A percentile compares a stretch with the other conserved stretches of the same genome.
phyloP scores from a whole-genome alignment of 768 basidiomycete species.

The Phanerochaete sordida region DNA sequence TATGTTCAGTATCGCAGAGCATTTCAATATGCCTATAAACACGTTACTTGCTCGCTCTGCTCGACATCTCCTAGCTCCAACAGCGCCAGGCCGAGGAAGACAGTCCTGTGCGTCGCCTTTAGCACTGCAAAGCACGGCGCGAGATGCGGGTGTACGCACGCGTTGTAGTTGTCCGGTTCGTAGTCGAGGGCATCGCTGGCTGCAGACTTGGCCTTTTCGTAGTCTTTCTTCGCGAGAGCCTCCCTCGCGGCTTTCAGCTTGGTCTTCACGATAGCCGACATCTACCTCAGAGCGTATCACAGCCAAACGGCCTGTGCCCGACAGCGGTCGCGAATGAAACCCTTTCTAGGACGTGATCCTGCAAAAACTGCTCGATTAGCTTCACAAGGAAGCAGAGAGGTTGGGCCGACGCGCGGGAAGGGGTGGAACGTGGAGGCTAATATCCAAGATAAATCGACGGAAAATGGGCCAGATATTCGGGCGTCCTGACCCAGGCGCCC shows the following conservation, averaged over 20 bases:
- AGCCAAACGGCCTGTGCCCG: no score
- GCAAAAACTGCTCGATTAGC: no score
- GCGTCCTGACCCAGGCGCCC: not conserved
- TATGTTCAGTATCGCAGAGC: conserved; percentile 16
- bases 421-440: not conserved
- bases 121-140: not conserved
- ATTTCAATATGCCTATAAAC: not conserved
- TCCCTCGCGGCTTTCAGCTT: conserved; percentile 83
- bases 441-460: not conserved
- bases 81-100: conserved; percentile 80
- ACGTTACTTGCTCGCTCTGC: conserved; percentile 82
- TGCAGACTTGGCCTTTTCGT: conserved; percentile 59
- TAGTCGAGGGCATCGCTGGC: conserved; percentile 63
- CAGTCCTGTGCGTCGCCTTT: conserved; percentile 48
- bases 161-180: conserved; percentile 72
- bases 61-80: conserved; percentile 69
- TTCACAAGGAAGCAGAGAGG: no score
- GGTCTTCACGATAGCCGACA: conserved; percentile 49
- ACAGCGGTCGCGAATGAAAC: no score
- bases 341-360: no score
- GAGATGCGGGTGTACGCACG: not conserved
- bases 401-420: no score
- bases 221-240: conserved; percentile 73
- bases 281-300: conserved; percentile 5
- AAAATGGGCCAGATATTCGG: not conserved